Evolutionary conservation across 352 stramenopile species (phyloP).

Genomic region (Pelagophyceae sp.): DNA sequence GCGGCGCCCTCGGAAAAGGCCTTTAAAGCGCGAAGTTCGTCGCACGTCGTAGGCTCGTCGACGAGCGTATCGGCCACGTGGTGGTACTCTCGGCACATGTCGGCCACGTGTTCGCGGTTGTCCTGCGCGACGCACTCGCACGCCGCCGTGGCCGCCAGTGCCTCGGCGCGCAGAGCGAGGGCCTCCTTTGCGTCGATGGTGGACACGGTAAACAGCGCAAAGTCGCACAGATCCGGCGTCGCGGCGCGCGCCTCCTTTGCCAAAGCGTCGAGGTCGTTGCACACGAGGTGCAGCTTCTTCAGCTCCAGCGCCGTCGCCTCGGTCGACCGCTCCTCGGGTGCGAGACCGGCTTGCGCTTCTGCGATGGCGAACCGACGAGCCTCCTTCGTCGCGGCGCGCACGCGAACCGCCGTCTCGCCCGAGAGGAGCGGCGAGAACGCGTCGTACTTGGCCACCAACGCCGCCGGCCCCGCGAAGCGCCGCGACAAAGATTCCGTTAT

Average conservation of each 20-base stretch:
- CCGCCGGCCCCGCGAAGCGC: slow-evolving; percentile 56
- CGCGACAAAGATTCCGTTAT: slow-evolving; percentile 30
- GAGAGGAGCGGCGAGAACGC: slow-evolving; percentile 65
- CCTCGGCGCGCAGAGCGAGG: slow-evolving; percentile 61
- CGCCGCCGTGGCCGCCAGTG: slow-evolving; percentile 47
- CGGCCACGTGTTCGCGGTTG: slow-evolving; percentile 69
- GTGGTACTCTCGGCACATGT: slow-evolving; percentile 71
- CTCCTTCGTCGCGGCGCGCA: slow-evolving; percentile 47
- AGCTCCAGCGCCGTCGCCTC: slow-evolving; percentile 20
- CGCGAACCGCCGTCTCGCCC: slow-evolving; percentile 56
- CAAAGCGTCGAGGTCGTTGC: slow-evolving; percentile 50
- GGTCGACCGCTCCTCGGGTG: background rate
- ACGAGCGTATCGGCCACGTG: slow-evolving; percentile 71
- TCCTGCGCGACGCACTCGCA: slow-evolving; percentile 67
- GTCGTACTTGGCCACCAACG: slow-evolving; percentile 60
- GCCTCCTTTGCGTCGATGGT: slow-evolving; percentile 72
- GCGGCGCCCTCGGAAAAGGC: slow-evolving; percentile 62
- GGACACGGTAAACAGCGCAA: slow-evolving; percentile 72
- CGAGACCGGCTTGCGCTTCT: background rate
- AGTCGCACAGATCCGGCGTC: slow-evolving; percentile 72
- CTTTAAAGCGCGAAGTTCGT: slow-evolving; percentile 72
- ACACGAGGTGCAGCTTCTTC: slow-evolving; percentile 47
- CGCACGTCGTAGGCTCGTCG: slow-evolving; percentile 70
- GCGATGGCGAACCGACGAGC: slow-evolving; percentile 25
- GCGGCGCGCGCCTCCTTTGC: slow-evolving; percentile 41